Percentiles rank a stretch among this genome's conserved stretches.
Evolutionary conservation across 2,329 filamentous ascomycete species (phyloP).

Genomic region (Cyanodermella asteris): DNA sequence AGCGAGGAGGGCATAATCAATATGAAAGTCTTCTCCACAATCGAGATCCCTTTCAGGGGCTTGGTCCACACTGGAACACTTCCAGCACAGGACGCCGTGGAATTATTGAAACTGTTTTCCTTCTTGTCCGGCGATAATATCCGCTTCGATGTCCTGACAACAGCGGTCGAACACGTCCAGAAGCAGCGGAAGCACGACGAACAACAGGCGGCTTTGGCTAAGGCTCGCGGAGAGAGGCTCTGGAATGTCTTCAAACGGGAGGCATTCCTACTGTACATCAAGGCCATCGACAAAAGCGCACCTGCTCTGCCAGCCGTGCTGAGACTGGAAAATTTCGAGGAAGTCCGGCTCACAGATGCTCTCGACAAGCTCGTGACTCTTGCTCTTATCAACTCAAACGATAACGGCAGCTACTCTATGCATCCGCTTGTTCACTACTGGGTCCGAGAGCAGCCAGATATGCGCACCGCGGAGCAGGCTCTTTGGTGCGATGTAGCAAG

Average conservation of each 20-base stretch:
- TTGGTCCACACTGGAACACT: conserved; percentile 8
- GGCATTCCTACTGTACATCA: too few species aligned
- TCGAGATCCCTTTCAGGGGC: conserved; percentile 10
- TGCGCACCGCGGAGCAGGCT: conserved; percentile 10
- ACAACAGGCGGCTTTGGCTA: conserved; percentile 2
- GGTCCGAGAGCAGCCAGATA: conserved; percentile 12
- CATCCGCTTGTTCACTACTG: conserved; percentile 15
- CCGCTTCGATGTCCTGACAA: conserved; percentile 8
- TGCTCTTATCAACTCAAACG: conserved; percentile 10
- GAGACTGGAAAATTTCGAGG: conserved; percentile 3
- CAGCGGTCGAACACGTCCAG: conserved; percentile 8
- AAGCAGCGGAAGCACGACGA: conserved; percentile 4
- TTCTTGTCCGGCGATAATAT: conserved; percentile 14
- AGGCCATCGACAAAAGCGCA: too few species aligned
- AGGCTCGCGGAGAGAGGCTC: too few species aligned
- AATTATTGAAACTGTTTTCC: conserved; percentile 14
- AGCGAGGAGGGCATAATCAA: conserved; percentile 5
- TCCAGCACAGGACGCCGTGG: conserved; percentile 12
- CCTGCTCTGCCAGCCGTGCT: too few species aligned
- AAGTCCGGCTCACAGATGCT: conserved; percentile 9
- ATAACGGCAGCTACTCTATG: conserved; percentile 12
- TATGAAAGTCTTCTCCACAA: conserved; percentile 12
- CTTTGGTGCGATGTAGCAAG: conserved; percentile 13
- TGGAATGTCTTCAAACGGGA: too few species aligned
- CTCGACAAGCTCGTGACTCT: conserved; percentile 8